Evolutionary conservation across 2,329 filamentous ascomycete species (phyloP).

Genomic region (Aspergillus persii): DNA sequence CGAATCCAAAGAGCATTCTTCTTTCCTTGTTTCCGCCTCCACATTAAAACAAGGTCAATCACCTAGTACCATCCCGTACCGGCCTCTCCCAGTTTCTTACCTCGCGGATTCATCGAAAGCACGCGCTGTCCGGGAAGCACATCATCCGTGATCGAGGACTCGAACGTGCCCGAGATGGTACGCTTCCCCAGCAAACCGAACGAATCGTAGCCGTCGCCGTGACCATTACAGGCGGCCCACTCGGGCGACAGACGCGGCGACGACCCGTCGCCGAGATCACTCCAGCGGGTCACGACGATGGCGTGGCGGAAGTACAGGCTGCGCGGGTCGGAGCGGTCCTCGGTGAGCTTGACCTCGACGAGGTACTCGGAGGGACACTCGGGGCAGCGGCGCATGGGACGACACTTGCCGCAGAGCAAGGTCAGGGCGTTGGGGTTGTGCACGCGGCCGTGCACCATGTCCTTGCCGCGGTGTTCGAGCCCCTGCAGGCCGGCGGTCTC

Average conservation of each 20-base stretch:
- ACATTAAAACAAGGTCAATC: not conserved
- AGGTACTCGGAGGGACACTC: conserved; percentile 63
- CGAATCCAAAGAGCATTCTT: not conserved
- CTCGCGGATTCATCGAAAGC: conserved; percentile 58
- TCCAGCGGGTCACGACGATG: conserved; percentile 61
- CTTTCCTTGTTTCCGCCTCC: too few species aligned
- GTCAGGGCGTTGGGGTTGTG: conserved; percentile 45
- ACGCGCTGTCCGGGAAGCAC: conserved; percentile 58
- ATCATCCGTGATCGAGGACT: conserved; percentile 54
- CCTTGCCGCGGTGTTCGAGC: conserved; percentile 43
- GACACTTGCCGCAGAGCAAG: conserved; percentile 54
- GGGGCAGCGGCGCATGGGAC: conserved; percentile 60
- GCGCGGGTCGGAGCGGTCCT: conserved; percentile 50
- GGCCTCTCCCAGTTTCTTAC: conserved; percentile 53
- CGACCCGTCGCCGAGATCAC: conserved; percentile 57
- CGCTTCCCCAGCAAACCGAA: conserved; percentile 54
- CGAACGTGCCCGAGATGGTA: conserved; percentile 59
- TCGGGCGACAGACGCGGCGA: conserved; percentile 48
- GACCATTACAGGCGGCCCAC: conserved; percentile 57
- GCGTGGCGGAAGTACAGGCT: conserved; percentile 55
- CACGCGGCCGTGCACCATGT: conserved; percentile 23
- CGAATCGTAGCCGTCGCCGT: conserved; percentile 48
- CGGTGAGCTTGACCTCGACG: conserved; percentile 58
- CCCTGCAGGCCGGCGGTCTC: conserved; percentile 39
- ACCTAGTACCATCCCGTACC: conserved; percentile 59